Evolutionary conservation across 1,139 yeast species (phyloP).

Genomic region (Debaryomycetaceae sp.): DNA sequence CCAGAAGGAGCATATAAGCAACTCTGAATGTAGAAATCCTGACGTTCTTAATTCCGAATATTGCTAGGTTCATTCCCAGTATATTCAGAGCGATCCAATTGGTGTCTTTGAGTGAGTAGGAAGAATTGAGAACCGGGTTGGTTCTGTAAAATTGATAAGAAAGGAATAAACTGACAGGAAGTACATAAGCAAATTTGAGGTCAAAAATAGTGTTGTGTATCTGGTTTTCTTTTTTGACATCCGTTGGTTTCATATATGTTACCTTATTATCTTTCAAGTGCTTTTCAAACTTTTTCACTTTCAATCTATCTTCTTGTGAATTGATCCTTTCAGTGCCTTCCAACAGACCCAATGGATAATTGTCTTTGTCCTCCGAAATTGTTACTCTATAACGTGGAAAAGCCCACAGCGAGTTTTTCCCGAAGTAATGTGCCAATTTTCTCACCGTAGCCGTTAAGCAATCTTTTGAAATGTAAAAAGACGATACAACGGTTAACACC

Average conservation of each 20-base stretch:
- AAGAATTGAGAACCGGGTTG: slow-evolving; percentile 18
- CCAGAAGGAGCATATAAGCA: slow-evolving; percentile 42
- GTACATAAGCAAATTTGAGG: slow-evolving; percentile 23
- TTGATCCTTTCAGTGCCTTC: slow-evolving; percentile 12
- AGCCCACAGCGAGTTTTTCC: slow-evolving; percentile 10
- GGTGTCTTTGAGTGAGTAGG: slow-evolving; percentile 9
- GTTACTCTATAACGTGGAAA: slow-evolving; percentile 20
- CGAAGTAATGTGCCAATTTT: slow-evolving; percentile 13
- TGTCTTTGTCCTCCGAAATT: slow-evolving; percentile 15
- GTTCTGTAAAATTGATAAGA: slow-evolving; percentile 18
- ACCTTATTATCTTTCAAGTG: slow-evolving; percentile 5
- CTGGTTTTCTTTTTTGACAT: slow-evolving; percentile 22
- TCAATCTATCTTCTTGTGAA: slow-evolving; percentile 3
- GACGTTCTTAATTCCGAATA: slow-evolving; percentile 29
- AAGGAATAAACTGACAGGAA: slow-evolving; percentile 17
- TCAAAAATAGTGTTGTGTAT: slow-evolving; percentile 30
- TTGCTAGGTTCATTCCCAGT: slow-evolving; percentile 31
- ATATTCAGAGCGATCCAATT: slow-evolving; percentile 33
- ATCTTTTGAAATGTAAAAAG: slow-evolving; percentile 11
- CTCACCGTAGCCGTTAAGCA: slow-evolving; percentile 18
- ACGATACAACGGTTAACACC: slow-evolving; percentile 18
- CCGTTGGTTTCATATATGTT: slow-evolving; percentile 12
- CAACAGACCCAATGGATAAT: slow-evolving; percentile 21
- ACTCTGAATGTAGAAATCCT: slow-evolving; percentile 39
- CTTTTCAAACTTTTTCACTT: slow-evolving; percentile 10